phyloP scores from a whole-genome alignment of 305 asterid genomes.

The Solanum hybrid region DNA sequence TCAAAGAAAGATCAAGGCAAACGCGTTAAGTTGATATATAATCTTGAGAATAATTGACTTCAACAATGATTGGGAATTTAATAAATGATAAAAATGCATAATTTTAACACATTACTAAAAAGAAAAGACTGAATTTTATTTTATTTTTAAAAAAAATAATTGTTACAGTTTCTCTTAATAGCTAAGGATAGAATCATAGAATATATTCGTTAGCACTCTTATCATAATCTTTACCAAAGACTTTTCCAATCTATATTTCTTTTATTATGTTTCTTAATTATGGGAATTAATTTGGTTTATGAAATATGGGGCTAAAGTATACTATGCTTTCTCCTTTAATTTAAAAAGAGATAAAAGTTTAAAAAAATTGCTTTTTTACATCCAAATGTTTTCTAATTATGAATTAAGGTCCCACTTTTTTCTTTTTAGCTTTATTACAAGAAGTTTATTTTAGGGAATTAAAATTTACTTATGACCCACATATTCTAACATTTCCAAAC shows the following conservation, averaged over 20 bases:
- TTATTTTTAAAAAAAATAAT: not conserved
- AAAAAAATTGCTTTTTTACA: not conserved
- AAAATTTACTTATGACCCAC: constrained; percentile 8
- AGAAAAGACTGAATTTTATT: not conserved
- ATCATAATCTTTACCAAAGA: constrained; percentile 1
- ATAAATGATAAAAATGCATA: not conserved
- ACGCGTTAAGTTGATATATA: not conserved
- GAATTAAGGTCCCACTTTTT: not conserved
- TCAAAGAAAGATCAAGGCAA: not conserved
- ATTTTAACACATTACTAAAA: not conserved
- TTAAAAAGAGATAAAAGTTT: not conserved
- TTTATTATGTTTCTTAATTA: not conserved
- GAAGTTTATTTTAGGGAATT: not conserved
- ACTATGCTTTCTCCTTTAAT: not conserved
- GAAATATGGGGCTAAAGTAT: not conserved
- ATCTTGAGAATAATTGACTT: not conserved
- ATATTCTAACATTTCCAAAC: constrained; percentile 12
- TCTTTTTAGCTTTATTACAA: constrained; percentile 4
- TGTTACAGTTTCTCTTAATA: not conserved
- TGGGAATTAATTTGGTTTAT: constrained; percentile 5
- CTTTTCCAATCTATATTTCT: not conserved
- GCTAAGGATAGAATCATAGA: constrained; percentile 3
- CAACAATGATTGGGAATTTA: not conserved
- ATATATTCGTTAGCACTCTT: constrained; percentile 6
- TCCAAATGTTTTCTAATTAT: not conserved